Base-by-base conservation (phyloP, 768 basidiomycete species). In the Daedaleopsis nitida region DNA sequence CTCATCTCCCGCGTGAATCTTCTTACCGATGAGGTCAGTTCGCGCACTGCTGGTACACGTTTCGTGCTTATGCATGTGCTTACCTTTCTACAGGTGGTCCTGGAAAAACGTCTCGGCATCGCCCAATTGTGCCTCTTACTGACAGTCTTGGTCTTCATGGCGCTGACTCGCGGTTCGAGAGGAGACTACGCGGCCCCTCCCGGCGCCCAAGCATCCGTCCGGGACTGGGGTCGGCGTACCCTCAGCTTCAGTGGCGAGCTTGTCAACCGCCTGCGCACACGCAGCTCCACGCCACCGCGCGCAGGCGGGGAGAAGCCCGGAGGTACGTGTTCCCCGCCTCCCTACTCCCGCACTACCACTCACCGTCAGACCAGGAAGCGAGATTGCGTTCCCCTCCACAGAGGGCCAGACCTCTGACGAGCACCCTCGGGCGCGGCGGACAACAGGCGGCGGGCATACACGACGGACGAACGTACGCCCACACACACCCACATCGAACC, bases 101-200 rank as follows among this genome's bases (percentile, higher is more conserved):
- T 95, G 52, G 96, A 97, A 74, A 95, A 96, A 68, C 87, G 94
- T 2, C 83, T 97, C 0, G 89, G 94, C 2, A 86, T 97, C 21
- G 91, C 90, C 0, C 96, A 98, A 68, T 81, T 98, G 0, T 87
- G 89, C 70, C 80, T 96, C 7, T 80, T 96, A 6, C 79, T 97
- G 3, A 84, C 88, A 0, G 88, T 97, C 11, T 82, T 96, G 19
- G 78, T 94, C 13, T 94, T 97, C 72, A 90, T 96, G 75, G 85
- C 88, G 17, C 80, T 96, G 54, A 95, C 94, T 5, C 84, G 94
- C 6, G 92, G 92, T 8, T 89, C 86, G 1, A 70, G 68, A n/a
- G 70, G 70, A 21, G 75, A 76, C 56, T 60, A 66, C 35, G 62
- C 69, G 6, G 62, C 62, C 47, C 52, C 55, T 0, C 52, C n/a